These are phyloP conservation scores for Somion occarium DNA, from an alignment of 1,284 basidiomycete genomes.

Conservation along the genomic window DNA sequence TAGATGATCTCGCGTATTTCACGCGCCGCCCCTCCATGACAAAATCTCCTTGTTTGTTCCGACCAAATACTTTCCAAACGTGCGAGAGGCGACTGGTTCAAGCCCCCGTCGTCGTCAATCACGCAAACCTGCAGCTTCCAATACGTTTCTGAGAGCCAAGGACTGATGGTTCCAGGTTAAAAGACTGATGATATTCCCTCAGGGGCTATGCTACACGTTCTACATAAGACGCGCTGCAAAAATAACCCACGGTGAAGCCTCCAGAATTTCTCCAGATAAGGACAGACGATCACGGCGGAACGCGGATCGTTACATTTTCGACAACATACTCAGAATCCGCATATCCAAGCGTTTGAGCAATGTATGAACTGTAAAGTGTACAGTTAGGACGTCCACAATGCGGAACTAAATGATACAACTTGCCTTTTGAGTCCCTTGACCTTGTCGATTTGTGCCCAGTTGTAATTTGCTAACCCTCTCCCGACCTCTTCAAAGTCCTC, in stretches of 20 bases:
- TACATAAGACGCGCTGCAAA: neutral
- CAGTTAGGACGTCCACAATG: slow-evolving; percentile 2
- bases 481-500: slow-evolving; percentile 90
- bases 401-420: slow-evolving; percentile 20
- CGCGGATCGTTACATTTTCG: slow-evolving; percentile 80
- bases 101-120: neutral
- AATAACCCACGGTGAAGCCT: neutral
- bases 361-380: slow-evolving; percentile 64
- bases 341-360: slow-evolving; percentile 82
- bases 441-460: slow-evolving; percentile 85
- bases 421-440: slow-evolving; percentile 92
- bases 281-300: slow-evolving; percentile 28
- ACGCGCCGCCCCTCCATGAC: slow-evolving; percentile 12
- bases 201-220: neutral
- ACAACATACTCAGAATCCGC: slow-evolving; percentile 96
- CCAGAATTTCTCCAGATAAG: too few relatives aligned
- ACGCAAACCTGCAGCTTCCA: neutral
- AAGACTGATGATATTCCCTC: neutral
- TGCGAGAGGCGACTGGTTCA: slow-evolving; percentile 8
- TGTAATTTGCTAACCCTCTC: slow-evolving; percentile 93
- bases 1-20: slow-evolving; percentile 9
- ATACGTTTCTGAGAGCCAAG: too few relatives aligned
- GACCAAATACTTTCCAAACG: slow-evolving; percentile 23
- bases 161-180: too few relatives aligned
- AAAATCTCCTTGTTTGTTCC: slow-evolving; percentile 19